A percentile compares a stretch with the other conserved stretches of the same genome.
Evolutionary conservation across 2,329 filamentous ascomycete species (phyloP).

Genomic region (Didymella lethalis): DNA sequence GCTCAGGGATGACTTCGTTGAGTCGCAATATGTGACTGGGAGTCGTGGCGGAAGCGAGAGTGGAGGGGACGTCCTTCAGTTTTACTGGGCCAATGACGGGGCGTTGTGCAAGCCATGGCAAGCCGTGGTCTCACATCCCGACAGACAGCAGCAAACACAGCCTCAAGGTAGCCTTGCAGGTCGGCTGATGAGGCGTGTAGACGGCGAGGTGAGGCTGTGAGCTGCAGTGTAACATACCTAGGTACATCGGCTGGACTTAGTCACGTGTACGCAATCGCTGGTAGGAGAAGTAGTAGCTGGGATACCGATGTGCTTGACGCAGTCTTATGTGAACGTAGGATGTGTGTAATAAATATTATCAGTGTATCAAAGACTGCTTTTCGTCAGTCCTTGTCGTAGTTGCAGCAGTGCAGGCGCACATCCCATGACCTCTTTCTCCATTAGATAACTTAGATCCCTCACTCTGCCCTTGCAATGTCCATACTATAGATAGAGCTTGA

Average conservation of each 20-base stretch:
- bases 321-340: not conserved
- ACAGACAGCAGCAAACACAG: not conserved
- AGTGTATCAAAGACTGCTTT: not conserved
- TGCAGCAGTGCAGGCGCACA: too few species aligned
- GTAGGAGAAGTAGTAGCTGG: not conserved
- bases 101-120: not conserved
- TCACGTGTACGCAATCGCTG: not conserved
- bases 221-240: not conserved
- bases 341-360: not conserved
- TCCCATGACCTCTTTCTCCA: not conserved
- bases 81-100: not conserved
- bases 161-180: not conserved
- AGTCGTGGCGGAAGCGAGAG: not conserved
- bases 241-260: not conserved
- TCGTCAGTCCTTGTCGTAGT: not conserved
- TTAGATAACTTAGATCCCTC: not conserved
- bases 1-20: not conserved
- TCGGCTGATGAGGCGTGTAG: not conserved
- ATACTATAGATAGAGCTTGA: slow-evolving; percentile 4
- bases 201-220: not conserved
- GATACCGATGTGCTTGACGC: not conserved
- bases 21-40: not conserved
- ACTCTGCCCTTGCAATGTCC: slow-evolving; percentile 1
- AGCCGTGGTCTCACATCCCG: not conserved
- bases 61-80: not conserved